These are phyloP conservation scores for Teunomyces panamensis DNA, from an alignment of 805 yeast genomes.

Conservation along the genomic window DNA sequence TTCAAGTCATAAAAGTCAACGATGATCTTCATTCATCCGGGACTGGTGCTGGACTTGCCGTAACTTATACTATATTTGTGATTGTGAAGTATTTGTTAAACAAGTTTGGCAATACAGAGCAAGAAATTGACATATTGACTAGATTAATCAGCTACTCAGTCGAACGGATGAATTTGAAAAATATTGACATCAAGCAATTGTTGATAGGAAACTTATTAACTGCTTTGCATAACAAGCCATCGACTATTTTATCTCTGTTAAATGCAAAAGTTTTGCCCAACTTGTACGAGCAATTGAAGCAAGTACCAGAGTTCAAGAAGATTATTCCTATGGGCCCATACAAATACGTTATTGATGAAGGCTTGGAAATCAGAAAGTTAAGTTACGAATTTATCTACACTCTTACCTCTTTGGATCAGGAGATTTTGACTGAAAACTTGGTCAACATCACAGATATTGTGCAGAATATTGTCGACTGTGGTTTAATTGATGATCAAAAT, in stretches of 20 bases:
- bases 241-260: constrained; percentile 44
- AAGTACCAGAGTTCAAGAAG: constrained; percentile 57
- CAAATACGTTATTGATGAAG: constrained; percentile 78
- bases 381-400: constrained; percentile 69
- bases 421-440: constrained; percentile 14
- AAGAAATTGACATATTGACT: constrained; percentile 11
- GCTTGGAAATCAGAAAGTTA: constrained; percentile 67
- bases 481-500: constrained; percentile 60
- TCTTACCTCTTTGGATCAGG: constrained; percentile 25
- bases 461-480: constrained; percentile 42
- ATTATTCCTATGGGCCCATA: constrained; percentile 82
- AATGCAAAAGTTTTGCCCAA: constrained; percentile 44
- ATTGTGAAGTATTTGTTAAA: constrained; percentile 30
- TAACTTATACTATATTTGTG: constrained; percentile 31
- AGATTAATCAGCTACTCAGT: constrained; percentile 15
- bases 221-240: constrained; percentile 55
- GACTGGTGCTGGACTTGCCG: constrained; percentile 3
- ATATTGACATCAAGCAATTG: constrained; percentile 57
- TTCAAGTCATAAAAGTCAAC: constrained; percentile 13
- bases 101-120: constrained; percentile 10
- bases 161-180: constrained; percentile 25
- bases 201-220: constrained; percentile 58
- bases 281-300: constrained; percentile 52
- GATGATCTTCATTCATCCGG: background rate
- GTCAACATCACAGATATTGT: constrained; percentile 34